Conservation (phyloP, 345 rosid genomes). For the Lenwebbia sp. region DNA sequence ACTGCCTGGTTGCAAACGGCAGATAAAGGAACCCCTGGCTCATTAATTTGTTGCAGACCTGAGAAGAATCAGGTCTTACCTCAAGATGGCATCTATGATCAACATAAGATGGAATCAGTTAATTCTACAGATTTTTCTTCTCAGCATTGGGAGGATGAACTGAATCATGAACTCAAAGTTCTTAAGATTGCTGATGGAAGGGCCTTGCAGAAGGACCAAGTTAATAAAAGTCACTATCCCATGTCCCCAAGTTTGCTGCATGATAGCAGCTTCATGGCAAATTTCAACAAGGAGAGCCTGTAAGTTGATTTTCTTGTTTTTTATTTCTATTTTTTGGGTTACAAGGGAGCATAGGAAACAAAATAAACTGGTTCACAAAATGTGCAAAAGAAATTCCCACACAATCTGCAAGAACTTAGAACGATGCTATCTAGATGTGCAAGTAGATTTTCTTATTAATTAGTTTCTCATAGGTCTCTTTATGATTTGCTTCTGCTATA, state of each 20-base stretch:
- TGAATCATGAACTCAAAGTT: constrained; percentile 56
- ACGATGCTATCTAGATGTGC: neutral
- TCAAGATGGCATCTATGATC: constrained; percentile 51
- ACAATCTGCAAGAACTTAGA: neutral
- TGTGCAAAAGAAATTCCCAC: neutral
- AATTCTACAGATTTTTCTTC: constrained; percentile 39
- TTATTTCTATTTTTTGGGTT: neutral
- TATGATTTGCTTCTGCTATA: neutral
- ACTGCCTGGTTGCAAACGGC: constrained; percentile 94
- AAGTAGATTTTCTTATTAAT: neutral
- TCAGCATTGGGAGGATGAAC: constrained; percentile 62
- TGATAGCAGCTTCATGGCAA: constrained; percentile 28
- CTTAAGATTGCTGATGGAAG: constrained; percentile 47
- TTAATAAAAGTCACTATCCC: constrained; percentile 35
- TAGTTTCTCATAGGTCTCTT: neutral
- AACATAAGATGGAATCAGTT: constrained; percentile 33
- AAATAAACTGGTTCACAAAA: neutral
- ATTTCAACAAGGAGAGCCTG: constrained; percentile 64
- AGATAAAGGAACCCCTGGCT: constrained; percentile 75
- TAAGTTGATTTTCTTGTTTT: constrained; percentile 25
- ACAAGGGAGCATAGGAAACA: neutral
- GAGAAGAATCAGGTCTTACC: constrained; percentile 90
- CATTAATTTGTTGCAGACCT: constrained; percentile 48
- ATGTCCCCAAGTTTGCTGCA: constrained; percentile 89
- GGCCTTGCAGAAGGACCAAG: constrained; percentile 43